Percentiles rank a stretch among this genome's conserved stretches.
phyloP scores from a whole-genome alignment of 1,284 basidiomycete species.

The Amylostereum areolatum region DNA sequence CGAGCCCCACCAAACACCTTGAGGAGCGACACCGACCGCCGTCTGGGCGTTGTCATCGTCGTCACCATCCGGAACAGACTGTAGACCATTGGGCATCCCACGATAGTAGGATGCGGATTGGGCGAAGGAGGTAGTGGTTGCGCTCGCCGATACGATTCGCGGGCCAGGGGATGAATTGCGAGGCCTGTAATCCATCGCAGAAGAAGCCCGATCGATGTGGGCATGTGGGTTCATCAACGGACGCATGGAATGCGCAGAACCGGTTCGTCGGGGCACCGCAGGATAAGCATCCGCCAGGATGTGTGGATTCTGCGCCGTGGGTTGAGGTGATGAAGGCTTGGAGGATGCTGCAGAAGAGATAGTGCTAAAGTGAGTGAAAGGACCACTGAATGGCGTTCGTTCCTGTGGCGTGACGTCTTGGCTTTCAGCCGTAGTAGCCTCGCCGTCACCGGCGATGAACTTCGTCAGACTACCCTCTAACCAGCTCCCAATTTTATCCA shows the following conservation, averaged over 20 bases:
- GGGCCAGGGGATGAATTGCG: constrained; percentile 45
- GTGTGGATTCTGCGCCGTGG: constrained; percentile 44
- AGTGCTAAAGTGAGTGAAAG: constrained; percentile 92
- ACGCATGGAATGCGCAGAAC: constrained; percentile 57
- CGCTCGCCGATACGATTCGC: constrained; percentile 48
- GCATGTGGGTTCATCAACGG: constrained; percentile 37
- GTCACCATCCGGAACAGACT: constrained; percentile 12
- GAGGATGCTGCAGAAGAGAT: constrained; percentile 81
- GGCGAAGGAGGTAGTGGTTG: constrained; percentile 41
- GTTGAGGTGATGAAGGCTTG: constrained; percentile 65
- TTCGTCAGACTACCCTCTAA: constrained; percentile 94
- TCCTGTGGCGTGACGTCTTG: constrained; percentile 35
- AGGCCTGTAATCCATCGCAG: constrained; percentile 66
- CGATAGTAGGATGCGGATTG: constrained; percentile 35
- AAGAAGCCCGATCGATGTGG: constrained; percentile 64
- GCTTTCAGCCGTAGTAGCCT: constrained; percentile 38
- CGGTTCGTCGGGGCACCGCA: constrained; percentile 37
- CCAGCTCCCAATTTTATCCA: constrained; percentile 91
- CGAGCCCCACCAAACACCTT: constrained; percentile 57
- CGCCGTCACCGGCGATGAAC: constrained; percentile 88
- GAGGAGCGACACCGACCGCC: constrained; percentile 6
- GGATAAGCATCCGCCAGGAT: constrained; percentile 33
- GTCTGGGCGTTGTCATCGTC: constrained; percentile 26
- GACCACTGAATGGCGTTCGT: constrained; percentile 56
- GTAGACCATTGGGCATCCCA: constrained; percentile 2